Evolutionary conservation across 495 filamentous ascomycete species (phyloP), one percentile per base, ranked within the genome.

Genomic region (Daldinia childiae): DNA sequence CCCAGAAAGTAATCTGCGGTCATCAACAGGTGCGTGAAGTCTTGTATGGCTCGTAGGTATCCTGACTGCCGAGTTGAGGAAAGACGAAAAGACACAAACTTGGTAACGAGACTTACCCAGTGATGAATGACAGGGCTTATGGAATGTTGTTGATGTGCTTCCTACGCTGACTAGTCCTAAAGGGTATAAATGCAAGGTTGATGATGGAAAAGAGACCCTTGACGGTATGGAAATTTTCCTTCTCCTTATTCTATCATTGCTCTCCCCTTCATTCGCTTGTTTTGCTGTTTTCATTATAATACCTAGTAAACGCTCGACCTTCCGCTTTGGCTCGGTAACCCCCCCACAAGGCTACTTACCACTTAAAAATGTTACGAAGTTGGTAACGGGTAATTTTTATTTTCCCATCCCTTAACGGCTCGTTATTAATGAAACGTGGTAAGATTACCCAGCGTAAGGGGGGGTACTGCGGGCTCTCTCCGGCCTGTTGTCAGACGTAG

Each of bases 311-410:
- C 70, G 57, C 62, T 73, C 41, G 71, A 73, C 65, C 71, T 73
- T 73, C 71, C 71, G 57, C 58, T 73, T 69, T 73, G 65, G 71
- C 62, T 62, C 50, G 57, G 66, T 39, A 73, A 72, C 57, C 71
- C 57, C 71, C 57, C 65, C 71, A 69, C 62, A 73, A 66, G 57
- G 57, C 55, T 69, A 66, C 71, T 61, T 24, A 48, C 39, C 27
- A 19, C 38, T 54, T 61, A 60, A 61, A 39, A 32, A 34, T 64
- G 39, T 41, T 62, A 58, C 64, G 36, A 64, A 54, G 60, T 64
- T 65, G 66, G 58, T 57, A 73, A 66, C 50, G 41, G 39, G 29
- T 51, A 29, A 52, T 29, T 27, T 52, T 29, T 52, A 19, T 30
- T 48, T 48, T 52, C 50, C 54, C 38, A 43, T 12, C 54, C 27